Evolutionary conservation across 2,329 filamentous ascomycete genomes (phyloP), one percentile per base, ranked within the genome.

Genomic region (Colletotrichum sp.): DNA sequence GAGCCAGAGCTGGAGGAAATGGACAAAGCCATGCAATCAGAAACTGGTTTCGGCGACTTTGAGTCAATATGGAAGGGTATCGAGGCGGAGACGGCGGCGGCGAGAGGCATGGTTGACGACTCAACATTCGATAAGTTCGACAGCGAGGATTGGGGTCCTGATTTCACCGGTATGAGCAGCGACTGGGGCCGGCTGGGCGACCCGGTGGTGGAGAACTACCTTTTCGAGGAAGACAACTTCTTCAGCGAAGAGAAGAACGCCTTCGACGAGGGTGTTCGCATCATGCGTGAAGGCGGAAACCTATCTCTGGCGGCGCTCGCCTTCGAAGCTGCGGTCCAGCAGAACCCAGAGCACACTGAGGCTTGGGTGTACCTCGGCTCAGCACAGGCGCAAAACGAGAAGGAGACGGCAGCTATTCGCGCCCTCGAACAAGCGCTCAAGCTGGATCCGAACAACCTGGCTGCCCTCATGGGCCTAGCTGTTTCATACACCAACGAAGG

Each of bases 401-500:
- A 99, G 86, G 97, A 99, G 83, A 94, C 95, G 11, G 96, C 97
- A 0, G 97, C 97, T 4, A 98, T 99, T 77, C 93, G 97, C 38
- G 97, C 97, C 5, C 88, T 98, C 74, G 96, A 98, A 83, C 94
- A 97, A 82, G 95, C 96, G 1, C 86, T 98, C 76, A 96, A 96
- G 83, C 88, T 97, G 33, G 96, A 98, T 79, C 93, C 95, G 1
- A 93, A 92, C 79, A 98, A 98, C 81, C 89, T 97, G 24, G 91
- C 94, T 73, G 96, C 96, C 1, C 89, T 99, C 59, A 98, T 99
- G 96, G 96, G 95, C 2, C 87, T 99, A 66, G 95, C 96, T 16
- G 96, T 99, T 24, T 98, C 95, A 7, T 99, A 99, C 84, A 99
- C 97, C 62, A 99, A 99, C 85, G 97, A 99, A 86, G 97, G 96